Base-by-base conservation (phyloP, 768 basidiomycete species). In the Boletus barrowsii region DNA sequence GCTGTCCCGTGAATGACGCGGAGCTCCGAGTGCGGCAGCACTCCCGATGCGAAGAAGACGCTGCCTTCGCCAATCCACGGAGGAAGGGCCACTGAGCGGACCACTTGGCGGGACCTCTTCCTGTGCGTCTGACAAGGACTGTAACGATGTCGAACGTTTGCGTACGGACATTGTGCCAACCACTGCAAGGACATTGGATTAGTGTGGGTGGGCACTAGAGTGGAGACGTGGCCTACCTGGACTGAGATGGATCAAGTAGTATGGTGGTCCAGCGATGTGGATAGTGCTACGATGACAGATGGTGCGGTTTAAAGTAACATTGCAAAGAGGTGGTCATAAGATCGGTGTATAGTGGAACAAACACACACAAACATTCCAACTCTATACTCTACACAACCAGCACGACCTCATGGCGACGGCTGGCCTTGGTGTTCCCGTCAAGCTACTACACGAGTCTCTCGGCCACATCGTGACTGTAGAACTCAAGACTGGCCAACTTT, bases 391-490 rank as follows among this genome's bases (percentile, higher is more conserved):
- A 15, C 35, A 13, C 22, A 22, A 1, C 35, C 7, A 35, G 14
- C 33, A 35, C 35, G 13, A 26, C 29, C 29, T 29, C 29, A 76
- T 70, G 70, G 55, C 85, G 69, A 85, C 68, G 44, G 68, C 72
- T 47, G 78, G 91, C 58, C 82, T 97, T 56, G 95, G 95, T 70
- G 90, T 98, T 54, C 96, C 96, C 56, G 90, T 97, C 59, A 98
- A 98, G 73, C 83, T 99, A 47, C 79, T 98, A 42, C 96, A 98
- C 67, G 97, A 98, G 76, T 90, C 92, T 51, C 78, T 98, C 29
- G 97, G 97, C 20, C 97, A 99, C 67, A 78, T 98, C 51, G 89
- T 99, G 60, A 98, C 96, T 5, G 93, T 95, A n/a, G 97, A 99
- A 72, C 83, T 98, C 53, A 98, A 98, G 74, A 97, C 94, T 2